Evolutionary conservation across 495 filamentous ascomycete species (phyloP).

Genomic region (Evernia prunastri): DNA sequence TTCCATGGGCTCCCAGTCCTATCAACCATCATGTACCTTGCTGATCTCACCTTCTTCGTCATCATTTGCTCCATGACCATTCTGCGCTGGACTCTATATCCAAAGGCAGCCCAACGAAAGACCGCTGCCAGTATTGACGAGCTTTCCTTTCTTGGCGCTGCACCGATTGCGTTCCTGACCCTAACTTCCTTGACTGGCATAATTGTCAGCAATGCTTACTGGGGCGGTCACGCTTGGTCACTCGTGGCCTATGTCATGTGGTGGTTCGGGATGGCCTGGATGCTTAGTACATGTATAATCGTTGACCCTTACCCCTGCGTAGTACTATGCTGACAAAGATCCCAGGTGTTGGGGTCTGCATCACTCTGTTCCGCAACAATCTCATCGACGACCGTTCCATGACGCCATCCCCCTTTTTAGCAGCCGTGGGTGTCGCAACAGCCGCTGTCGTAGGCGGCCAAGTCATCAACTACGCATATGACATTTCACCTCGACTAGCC

Average conservation of each 20-base stretch:
- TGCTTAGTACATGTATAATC: neutral
- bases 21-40: neutral
- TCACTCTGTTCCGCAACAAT: neutral
- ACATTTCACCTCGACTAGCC: slow-evolving; percentile 6
- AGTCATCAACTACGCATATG: neutral
- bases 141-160: neutral
- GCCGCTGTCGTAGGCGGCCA: neutral
- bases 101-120: neutral
- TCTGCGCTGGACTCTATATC: slow-evolving; percentile 3
- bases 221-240: slow-evolving; percentile 9
- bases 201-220: slow-evolving; percentile 6
- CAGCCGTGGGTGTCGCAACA: neutral
- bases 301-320: too few species aligned
- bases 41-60: neutral
- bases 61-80: neutral
- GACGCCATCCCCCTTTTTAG: neutral
- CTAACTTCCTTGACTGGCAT: slow-evolving; percentile 1
- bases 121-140: neutral
- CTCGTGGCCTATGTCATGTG: slow-evolving; percentile 3
- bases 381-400: slow-evolving; percentile 4
- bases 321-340: neutral
- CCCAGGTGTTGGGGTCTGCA: neutral
- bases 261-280: slow-evolving; percentile 1
- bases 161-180: neutral
- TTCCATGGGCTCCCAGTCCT: slow-evolving; percentile 4